A percentile compares a stretch with the other conserved stretches of the same genome.
Conservation (phyloP, 2,329 filamentous ascomycete genomes). For the Huntiella decipiens region DNA sequence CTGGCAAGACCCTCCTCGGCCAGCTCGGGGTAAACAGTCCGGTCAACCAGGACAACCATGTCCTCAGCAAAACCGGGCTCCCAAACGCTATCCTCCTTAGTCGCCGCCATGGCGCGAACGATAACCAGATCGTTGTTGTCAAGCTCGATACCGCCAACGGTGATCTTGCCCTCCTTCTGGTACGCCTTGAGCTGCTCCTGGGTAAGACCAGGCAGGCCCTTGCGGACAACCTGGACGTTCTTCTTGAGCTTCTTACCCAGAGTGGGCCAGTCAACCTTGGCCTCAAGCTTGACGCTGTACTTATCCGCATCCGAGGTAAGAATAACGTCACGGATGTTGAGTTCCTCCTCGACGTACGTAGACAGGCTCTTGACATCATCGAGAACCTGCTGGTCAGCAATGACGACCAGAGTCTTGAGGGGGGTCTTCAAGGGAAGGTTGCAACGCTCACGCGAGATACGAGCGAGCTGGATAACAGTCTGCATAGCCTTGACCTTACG, state of each 20-base stretch:
- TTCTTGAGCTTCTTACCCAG: conserved; percentile 88
- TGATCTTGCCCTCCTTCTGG: conserved; percentile 51
- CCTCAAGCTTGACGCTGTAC: conserved; percentile 70
- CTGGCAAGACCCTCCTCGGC: conserved; percentile 75
- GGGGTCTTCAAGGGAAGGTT: conserved; percentile 68
- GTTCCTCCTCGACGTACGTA: conserved; percentile 62
- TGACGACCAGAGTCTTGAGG: conserved; percentile 63
- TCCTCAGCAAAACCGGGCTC: conserved; percentile 15
- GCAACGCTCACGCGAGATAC: conserved; percentile 60
- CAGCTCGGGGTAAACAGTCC: conserved; percentile 63
- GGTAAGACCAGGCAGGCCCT: conserved; percentile 54
- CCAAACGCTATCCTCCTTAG: conserved; percentile 12
- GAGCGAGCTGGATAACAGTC: conserved; percentile 67
- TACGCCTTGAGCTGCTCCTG: conserved; percentile 68
- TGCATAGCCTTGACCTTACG: conserved; percentile 70
- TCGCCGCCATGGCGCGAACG: conserved; percentile 12
- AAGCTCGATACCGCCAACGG: conserved; percentile 71
- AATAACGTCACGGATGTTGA: conserved; percentile 67
- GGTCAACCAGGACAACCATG: conserved; percentile 79
- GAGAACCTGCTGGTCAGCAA: conserved; percentile 56
- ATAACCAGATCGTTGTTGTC: conserved; percentile 56
- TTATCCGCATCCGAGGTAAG: conserved; percentile 63
- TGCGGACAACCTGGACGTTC: conserved; percentile 68
- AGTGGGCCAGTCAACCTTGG: conserved; percentile 68
- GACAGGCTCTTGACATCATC: conserved; percentile 65